A percentile compares a stretch with the other conserved stretches of the same genome.
Conservation (phyloP, 1,284 basidiomycete genomes). For the Leccinum griseonigrum region DNA sequence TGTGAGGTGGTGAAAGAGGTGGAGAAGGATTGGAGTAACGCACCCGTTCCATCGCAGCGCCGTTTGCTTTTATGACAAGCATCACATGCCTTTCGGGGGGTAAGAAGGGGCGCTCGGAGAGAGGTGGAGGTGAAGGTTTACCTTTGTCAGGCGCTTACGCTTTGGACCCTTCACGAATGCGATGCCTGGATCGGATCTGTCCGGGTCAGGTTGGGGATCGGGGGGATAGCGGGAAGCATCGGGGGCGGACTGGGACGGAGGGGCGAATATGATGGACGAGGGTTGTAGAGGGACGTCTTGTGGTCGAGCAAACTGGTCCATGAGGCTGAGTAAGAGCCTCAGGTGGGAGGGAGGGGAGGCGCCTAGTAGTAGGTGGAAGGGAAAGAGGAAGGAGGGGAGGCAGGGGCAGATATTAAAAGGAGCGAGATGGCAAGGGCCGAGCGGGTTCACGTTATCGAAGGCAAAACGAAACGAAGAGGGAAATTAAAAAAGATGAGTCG, state of each 20-base stretch:
- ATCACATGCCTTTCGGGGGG: slow-evolving; percentile 62
- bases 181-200: slow-evolving; percentile 29
- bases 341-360: neutral
- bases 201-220: slow-evolving; percentile 21
- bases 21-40: slow-evolving; percentile 29
- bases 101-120: slow-evolving; percentile 4
- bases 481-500: slow-evolving; percentile 18
- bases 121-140: slow-evolving; percentile 24
- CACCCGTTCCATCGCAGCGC: slow-evolving; percentile 77
- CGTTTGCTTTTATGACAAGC: slow-evolving; percentile 81
- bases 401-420: slow-evolving; percentile 33
- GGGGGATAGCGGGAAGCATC: slow-evolving; percentile 21
- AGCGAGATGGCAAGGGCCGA: slow-evolving; percentile 27
- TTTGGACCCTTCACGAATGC: slow-evolving; percentile 57
- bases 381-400: neutral
- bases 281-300: slow-evolving; percentile 15
- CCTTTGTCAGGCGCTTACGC: slow-evolving; percentile 70
- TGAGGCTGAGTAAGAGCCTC: slow-evolving; percentile 4
- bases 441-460: slow-evolving; percentile 27
- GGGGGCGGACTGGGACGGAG: slow-evolving; percentile 20
- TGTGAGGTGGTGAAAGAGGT: slow-evolving; percentile 13
- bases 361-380: neutral
- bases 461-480: slow-evolving; percentile 16
- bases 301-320: slow-evolving; percentile 24
- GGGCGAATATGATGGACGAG: slow-evolving; percentile 23